These are phyloP conservation scores for Aureobasidium sp. DNA, from an alignment of 2,329 filamentous ascomycete species.

Conservation along the genomic window DNA sequence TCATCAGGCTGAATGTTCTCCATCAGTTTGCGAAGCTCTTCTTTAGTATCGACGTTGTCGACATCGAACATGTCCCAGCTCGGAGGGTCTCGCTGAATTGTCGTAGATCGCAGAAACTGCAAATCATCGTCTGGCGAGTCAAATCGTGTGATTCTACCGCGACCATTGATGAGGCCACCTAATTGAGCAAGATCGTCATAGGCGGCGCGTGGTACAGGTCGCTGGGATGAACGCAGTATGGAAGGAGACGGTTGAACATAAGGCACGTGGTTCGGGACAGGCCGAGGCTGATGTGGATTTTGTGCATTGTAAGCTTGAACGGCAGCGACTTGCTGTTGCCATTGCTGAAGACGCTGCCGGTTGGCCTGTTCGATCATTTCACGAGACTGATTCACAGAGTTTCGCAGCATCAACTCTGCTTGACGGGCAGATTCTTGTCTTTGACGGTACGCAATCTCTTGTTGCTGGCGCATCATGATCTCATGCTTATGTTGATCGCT, in stretches of 20 bases:
- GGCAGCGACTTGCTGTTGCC: background rate
- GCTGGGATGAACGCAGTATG: background rate
- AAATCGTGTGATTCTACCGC: slow-evolving; percentile 12
- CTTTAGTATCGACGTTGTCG: slow-evolving; percentile 43
- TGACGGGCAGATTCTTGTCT: background rate
- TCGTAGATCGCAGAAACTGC: slow-evolving; percentile 21
- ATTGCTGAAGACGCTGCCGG: background rate
- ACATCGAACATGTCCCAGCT: slow-evolving; percentile 32
- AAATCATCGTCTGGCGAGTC: slow-evolving; percentile 23
- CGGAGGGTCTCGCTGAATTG: slow-evolving; percentile 22
- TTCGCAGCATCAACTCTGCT: background rate
- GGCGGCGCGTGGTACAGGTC: background rate
- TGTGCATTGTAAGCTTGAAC: background rate
- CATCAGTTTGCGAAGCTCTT: slow-evolving; percentile 63
- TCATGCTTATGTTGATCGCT: background rate
- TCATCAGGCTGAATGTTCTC: slow-evolving; percentile 68
- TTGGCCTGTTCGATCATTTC: background rate
- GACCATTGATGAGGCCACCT: background rate
- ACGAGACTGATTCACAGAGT: background rate
- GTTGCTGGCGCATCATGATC: background rate
- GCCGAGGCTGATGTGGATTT: background rate
- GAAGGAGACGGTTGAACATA: background rate
- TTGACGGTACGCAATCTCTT: background rate
- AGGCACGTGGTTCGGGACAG: background rate
- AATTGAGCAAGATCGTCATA: background rate